Evolutionary conservation across 352 stramenopile genomes (phyloP).

Genomic region (Phytophthora crassamura): DNA sequence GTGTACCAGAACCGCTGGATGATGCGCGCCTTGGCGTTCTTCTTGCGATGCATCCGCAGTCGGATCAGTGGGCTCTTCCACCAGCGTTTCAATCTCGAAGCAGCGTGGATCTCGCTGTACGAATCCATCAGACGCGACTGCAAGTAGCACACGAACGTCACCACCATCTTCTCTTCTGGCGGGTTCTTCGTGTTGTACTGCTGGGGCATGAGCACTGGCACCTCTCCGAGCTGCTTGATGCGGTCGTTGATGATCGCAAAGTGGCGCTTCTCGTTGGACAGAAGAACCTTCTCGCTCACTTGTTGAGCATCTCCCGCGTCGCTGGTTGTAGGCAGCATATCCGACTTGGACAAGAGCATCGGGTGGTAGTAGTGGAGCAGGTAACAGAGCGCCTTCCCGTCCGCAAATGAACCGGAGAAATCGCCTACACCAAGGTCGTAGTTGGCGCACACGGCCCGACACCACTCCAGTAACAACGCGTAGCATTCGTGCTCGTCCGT

Average conservation of each 20-base stretch:
- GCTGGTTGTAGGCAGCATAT: constrained; percentile 61
- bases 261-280: constrained; percentile 87
- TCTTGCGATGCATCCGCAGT: constrained; percentile 63
- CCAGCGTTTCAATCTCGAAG: constrained; percentile 87
- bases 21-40: constrained; percentile 55
- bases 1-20: constrained; percentile 87
- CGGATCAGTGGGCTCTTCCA: constrained; percentile 69
- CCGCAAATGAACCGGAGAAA: constrained; percentile 94
- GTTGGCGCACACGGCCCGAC: constrained; percentile 90
- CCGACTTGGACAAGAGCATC: constrained; percentile 77
- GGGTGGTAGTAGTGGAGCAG: constrained; percentile 97
- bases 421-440: constrained; percentile 89
- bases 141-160: constrained; percentile 95
- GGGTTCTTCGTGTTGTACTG: constrained; percentile 90
- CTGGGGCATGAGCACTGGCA: constrained; percentile 90
- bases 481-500: constrained; percentile 62
- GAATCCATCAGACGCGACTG: constrained; percentile 95
- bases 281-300: constrained; percentile 32
- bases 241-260: constrained; percentile 88
- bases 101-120: constrained; percentile 92
- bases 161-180: constrained; percentile 94
- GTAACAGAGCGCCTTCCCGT: constrained; percentile 93
- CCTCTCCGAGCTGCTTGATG: constrained; percentile 92
- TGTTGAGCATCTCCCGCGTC: constrained; percentile 28
- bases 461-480: constrained; percentile 92